Base-by-base conservation (phyloP, 2,329 filamentous ascomycete species). In the Ceratocystis cubensis region DNA sequence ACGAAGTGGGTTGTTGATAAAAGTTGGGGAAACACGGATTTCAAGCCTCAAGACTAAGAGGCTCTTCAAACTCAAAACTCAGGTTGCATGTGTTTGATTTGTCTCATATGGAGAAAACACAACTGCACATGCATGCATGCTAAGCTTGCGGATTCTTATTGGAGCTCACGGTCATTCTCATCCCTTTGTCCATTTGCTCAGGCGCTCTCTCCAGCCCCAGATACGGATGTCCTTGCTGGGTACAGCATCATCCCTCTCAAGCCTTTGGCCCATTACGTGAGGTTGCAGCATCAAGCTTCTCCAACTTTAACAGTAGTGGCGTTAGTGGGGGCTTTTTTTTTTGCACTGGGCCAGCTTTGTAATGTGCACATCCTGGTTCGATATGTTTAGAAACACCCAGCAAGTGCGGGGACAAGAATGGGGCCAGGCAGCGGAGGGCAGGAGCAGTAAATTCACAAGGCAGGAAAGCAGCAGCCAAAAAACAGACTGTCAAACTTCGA, bases 341-440 rank as follows among this genome's bases (percentile, higher is more conserved):
- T 17, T 33, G 53, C 5, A 6, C 53, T 57, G 53, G 13, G 13
- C 28, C 13, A 33, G 53, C 53, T 30, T 57, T 17, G 53, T 57
- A 57, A 57, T 57, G 3, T 33, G 53, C 53, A 30, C 53, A 57
- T 57, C 53, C 53, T 57, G 53, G 53, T 33, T 57, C 53, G 53
- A 33, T 17, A 15, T 30, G 53, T 22, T 28, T 57, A 17, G 53
- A 30, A 28, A 7, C 22, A 33, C 5, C 4, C 10, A 28, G 30
- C 25, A 30, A 57, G 53, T 57, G 53, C 53, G 53, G 53, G 53
- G 53, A 57, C 53, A 57, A 30, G 22, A 33, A 33, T 17, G 53
- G 28, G 22, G 17, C 37, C 37, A 41, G 37, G 37, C 37, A 13
- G 37, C 37, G 13, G 10, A 41, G 37, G 10, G 37, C 37, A 41